A percentile compares a stretch with the other conserved stretches of the same genome.
Conservation (phyloP, 2,329 filamentous ascomycete species). For the Colletotrichum echinochloae region DNA sequence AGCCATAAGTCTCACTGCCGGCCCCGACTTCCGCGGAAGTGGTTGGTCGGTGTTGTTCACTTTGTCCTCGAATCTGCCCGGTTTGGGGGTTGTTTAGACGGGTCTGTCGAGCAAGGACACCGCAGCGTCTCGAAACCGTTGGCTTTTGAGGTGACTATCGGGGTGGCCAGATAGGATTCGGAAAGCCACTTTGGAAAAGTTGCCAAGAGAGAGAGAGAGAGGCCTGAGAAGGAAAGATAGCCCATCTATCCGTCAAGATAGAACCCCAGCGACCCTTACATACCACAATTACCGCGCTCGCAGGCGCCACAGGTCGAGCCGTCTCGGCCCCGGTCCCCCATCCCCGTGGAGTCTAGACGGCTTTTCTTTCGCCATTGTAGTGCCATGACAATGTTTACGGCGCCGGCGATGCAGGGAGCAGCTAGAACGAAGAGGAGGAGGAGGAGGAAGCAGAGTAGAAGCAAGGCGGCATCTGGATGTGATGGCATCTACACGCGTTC, state of each 20-base stretch:
- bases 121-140: not conserved
- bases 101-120: not conserved
- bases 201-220: slow-evolving; percentile 1
- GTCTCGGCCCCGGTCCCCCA: not conserved
- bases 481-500: slow-evolving; percentile 27
- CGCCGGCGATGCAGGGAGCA: slow-evolving; percentile 18
- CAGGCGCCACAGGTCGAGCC: slow-evolving; percentile 28
- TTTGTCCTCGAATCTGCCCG: not conserved
- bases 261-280: slow-evolving; percentile 1
- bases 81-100: not conserved
- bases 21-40: slow-evolving; percentile 16
- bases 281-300: slow-evolving; percentile 19
- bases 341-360: slow-evolving; percentile 27
- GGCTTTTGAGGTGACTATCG: not conserved
- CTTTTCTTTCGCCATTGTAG: no score
- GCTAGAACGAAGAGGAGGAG: not conserved
- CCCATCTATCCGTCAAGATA: not conserved
- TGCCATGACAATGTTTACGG: slow-evolving; percentile 31
- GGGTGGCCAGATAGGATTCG: not conserved
- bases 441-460: not conserved
- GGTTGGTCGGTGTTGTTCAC: slow-evolving; percentile 8
- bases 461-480: slow-evolving; percentile 12
- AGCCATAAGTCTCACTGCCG: slow-evolving; percentile 31
- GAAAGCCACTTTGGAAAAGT: not conserved
- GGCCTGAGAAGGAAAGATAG: slow-evolving; percentile 8